phyloP scores from a whole-genome alignment of 805 yeast genomes.

The Hemisphaericaspora nanyangensis region DNA sequence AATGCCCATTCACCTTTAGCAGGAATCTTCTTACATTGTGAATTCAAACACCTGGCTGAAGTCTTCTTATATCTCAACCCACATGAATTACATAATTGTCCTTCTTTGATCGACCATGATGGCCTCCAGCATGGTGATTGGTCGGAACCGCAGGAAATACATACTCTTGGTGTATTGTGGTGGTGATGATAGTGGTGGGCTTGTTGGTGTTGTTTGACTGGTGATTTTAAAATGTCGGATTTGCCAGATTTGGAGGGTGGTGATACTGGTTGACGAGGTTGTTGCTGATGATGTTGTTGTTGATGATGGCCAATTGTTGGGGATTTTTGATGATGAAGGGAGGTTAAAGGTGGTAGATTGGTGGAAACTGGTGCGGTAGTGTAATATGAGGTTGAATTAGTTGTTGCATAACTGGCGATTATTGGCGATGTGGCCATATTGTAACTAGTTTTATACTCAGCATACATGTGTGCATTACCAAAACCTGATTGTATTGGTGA shows the following conservation, averaged over 20 bases:
- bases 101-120: constrained; percentile 85
- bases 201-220: constrained; percentile 18
- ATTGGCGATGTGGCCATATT: constrained; percentile 1
- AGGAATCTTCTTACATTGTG: constrained; percentile 79
- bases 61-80: constrained; percentile 94
- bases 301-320: not conserved
- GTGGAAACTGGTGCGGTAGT: not conserved
- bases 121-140: constrained; percentile 99
- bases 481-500: not conserved
- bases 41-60: constrained; percentile 80
- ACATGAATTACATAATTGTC: constrained; percentile 96
- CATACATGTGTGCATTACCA: not conserved
- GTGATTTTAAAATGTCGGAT: not conserved
- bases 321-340: not conserved
- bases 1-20: constrained; percentile 94
- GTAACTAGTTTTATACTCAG: not conserved
- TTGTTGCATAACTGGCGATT: not conserved
- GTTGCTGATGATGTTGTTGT: constrained; percentile 6
- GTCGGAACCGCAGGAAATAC: constrained; percentile 86
- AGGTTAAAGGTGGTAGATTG: not conserved
- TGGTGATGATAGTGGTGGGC: constrained; percentile 5
- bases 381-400: not conserved
- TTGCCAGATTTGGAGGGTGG: not conserved
- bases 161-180: constrained; percentile 46
- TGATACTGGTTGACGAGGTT: not conserved